Evolutionary conservation across 2,329 filamentous ascomycete species (phyloP).

Genomic region (Tolypocladium tundrense): DNA sequence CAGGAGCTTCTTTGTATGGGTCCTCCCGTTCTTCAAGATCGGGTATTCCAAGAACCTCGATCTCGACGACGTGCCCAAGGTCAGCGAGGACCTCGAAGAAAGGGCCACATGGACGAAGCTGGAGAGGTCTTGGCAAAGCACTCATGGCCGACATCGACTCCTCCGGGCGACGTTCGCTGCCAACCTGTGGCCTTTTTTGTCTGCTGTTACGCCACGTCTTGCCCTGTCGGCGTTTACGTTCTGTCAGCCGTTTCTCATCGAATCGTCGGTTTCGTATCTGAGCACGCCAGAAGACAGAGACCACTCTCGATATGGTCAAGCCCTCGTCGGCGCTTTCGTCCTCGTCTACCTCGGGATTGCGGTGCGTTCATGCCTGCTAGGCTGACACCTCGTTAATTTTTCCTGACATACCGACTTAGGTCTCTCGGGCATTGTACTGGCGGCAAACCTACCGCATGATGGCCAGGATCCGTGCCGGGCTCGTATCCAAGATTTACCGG

Average conservation of each 20-base stretch:
- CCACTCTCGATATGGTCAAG: not conserved
- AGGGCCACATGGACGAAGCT: not conserved
- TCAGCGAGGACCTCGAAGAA: not conserved
- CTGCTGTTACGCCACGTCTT: not conserved
- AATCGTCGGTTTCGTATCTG: not conserved
- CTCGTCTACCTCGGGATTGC: not conserved
- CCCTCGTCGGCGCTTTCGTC: slow-evolving; percentile 1
- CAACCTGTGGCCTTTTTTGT: not conserved
- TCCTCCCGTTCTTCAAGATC: not conserved
- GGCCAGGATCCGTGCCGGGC: not conserved
- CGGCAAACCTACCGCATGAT: not conserved
- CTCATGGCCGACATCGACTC: not conserved
- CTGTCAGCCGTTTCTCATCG: slow-evolving; percentile 1
- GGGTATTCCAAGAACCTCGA: not conserved
- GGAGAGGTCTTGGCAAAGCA: not conserved
- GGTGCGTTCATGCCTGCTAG: not conserved
- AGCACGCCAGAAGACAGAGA: not conserved
- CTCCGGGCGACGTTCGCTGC: not conserved
- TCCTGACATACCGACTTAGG: not conserved
- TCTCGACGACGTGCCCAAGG: not conserved
- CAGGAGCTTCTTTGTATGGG: not conserved
- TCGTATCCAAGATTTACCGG: not conserved
- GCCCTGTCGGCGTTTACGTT: not conserved
- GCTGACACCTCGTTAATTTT: not conserved
- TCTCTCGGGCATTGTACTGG: slow-evolving; percentile 1